These are phyloP conservation scores for Solanum clarkiae DNA, from an alignment of 257 asterid species.

Conservation along the genomic window DNA sequence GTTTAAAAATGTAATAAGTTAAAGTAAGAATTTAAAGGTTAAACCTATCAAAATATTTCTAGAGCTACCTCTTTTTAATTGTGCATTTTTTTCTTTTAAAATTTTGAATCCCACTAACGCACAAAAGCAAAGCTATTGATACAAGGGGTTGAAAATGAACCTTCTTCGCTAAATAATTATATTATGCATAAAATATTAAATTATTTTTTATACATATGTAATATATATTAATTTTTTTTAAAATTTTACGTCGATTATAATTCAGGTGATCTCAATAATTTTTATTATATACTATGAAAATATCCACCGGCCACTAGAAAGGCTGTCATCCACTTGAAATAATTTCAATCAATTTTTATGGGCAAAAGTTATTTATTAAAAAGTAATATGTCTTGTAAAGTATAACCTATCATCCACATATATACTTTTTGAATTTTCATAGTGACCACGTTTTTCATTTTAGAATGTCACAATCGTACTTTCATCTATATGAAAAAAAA, in stretches of 20 bases:
- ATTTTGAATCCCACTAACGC: too few relatives aligned
- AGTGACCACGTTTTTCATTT: background rate
- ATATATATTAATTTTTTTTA: too few relatives aligned
- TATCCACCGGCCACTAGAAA: background rate
- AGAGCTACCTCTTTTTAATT: background rate
- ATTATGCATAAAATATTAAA: too few relatives aligned
- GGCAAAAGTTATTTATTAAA: background rate
- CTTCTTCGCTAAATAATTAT: too few relatives aligned
- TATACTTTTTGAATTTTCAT: background rate
- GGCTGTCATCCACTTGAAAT: conserved; percentile 1
- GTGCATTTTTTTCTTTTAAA: too few relatives aligned
- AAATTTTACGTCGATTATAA: background rate
- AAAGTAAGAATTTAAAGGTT: background rate
- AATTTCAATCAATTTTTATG: background rate
- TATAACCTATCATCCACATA: background rate
- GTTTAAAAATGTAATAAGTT: background rate
- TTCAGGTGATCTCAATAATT: background rate
- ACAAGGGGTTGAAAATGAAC: too few relatives aligned
- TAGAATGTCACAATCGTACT: background rate
- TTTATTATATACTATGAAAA: background rate
- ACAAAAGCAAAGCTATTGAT: too few relatives aligned
- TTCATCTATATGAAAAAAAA: background rate
- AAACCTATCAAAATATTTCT: background rate
- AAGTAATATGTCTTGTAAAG: background rate
- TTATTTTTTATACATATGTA: background rate